Evolutionary conservation across 192 early-diverging fungal genomes (phyloP), one percentile per base, ranked within the genome.

Genomic region (Chytriomyces confervae): DNA sequence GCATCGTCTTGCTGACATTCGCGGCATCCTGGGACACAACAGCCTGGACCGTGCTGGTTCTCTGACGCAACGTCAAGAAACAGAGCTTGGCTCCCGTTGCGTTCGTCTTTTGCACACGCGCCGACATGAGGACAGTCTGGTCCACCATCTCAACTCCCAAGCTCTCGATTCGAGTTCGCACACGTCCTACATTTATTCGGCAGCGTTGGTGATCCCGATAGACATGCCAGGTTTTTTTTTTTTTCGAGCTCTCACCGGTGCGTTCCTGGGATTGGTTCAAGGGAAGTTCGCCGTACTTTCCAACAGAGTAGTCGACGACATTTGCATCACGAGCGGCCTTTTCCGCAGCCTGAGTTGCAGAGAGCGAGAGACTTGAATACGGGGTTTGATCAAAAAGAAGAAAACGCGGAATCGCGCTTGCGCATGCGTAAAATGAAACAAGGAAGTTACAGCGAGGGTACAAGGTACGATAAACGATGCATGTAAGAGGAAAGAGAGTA

Each of bases 1-100:
- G 87, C 95, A 99, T 97, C 65, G 94, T 89, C 88, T 97, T 97
- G 92, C 95, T 97, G 77, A 97, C 86, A 7, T 80, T 86, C 27
- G 84, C 77, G 18, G 88, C 91, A 77, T 97, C 87, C 51, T 88
- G 89, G 16, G 87, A 78, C 29, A 98, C 72, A 62, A 99, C 86
- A 46, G 90, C 95, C 85, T 99, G 98, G 61, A 94, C 93, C n/a
- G 96, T 99, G 50, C 86, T 85, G 46, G 89, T 90, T 62, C 88
- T 85, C 83, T 98, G 95, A 65, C 98, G 93, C 71, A 99, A 84
- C 36, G 92, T 92, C 72, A 99, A 83, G 84, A 99, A 99, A 79
- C 92, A 93, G 87, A 94, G 91, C 83, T 96, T 96, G 77, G 84
- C 82, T 44, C 92, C 93, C n/a, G 89, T 93, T 16, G 93, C 86